Evolutionary conservation across 73 alveolate species (phyloP).

Genomic region (Paraurostyla sp.): DNA sequence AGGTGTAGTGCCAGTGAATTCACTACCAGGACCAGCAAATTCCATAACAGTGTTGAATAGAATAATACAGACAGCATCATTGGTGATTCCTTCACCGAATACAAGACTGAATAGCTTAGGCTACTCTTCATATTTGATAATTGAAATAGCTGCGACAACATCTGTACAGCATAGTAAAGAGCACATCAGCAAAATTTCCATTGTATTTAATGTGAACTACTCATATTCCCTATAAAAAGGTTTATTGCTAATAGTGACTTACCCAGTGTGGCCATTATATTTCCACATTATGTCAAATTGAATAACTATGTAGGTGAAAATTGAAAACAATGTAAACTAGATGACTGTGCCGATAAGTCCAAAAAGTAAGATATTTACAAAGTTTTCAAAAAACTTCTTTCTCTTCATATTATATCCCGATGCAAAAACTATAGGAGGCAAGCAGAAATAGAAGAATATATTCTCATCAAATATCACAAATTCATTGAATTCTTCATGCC

Average conservation of each 20-base stretch:
- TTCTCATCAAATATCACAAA: constrained; percentile 58
- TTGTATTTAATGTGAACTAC: constrained; percentile 63
- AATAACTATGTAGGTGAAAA: constrained; percentile 81
- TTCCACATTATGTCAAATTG: constrained; percentile 66
- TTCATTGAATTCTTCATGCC: constrained; percentile 7
- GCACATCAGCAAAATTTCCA: constrained; percentile 85
- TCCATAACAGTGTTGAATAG: constrained; percentile 84
- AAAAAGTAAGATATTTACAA: constrained; percentile 89
- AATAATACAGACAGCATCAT: constrained; percentile 97
- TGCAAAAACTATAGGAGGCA: constrained; percentile 92
- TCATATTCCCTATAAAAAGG: constrained; percentile 10
- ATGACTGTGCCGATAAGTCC: constrained; percentile 97
- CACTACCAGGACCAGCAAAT: constrained; percentile 71
- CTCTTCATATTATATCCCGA: constrained; percentile 94
- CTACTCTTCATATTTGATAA: constrained; percentile 87
- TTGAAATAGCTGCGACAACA: constrained; percentile 93
- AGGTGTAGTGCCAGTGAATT: constrained; percentile 66
- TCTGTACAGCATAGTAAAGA: constrained; percentile 95
- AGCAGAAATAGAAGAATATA: constrained; percentile 85
- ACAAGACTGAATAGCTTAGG: constrained; percentile 93
- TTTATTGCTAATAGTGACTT: not conserved
- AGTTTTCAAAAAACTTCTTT: constrained; percentile 93
- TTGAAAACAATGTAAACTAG: constrained; percentile 88
- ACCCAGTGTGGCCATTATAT: constrained; percentile 14
- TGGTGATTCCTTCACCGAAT: constrained; percentile 97